A percentile compares a stretch with the other conserved stretches of the same genome.
phyloP scores from a whole-genome alignment of 768 basidiomycete genomes.

The Glaciozyma martinii region DNA sequence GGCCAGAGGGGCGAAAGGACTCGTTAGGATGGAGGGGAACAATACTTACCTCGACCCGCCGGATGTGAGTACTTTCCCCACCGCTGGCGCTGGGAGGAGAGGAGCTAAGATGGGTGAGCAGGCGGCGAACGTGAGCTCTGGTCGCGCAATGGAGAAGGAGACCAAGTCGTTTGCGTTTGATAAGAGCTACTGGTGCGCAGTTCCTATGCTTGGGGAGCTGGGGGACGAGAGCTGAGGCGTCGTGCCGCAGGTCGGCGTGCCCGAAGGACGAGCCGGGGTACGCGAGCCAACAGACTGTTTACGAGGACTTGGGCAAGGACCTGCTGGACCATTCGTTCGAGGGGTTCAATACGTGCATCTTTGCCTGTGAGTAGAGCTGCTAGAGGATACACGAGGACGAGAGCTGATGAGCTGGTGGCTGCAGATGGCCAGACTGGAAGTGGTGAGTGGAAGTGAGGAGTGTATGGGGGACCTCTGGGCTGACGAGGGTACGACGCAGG shows the following conservation, averaged over 20 bases:
- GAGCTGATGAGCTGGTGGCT: background rate
- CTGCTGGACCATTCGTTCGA: constrained; percentile 89
- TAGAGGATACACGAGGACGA: background rate
- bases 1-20: constrained; percentile 80
- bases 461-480: background rate
- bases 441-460: constrained; percentile 15
- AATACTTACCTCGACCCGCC: constrained; percentile 88
- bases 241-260: constrained; percentile 51
- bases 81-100: constrained; percentile 75
- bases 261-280: constrained; percentile 79
- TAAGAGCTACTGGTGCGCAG: constrained; percentile 79
- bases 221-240: background rate
- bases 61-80: constrained; percentile 44
- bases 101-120: constrained; percentile 87
- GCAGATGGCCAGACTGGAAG: constrained; percentile 29
- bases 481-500: constrained; percentile 13
- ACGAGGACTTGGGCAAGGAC: constrained; percentile 87
- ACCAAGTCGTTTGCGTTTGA: constrained; percentile 87
- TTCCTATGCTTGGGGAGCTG: background rate
- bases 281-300: constrained; percentile 88
- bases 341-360: constrained; percentile 96
- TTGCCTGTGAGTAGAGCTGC: constrained; percentile 73
- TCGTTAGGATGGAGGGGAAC: constrained; percentile 91
- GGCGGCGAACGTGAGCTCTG: constrained; percentile 57
- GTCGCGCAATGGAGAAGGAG: constrained; percentile 63